Evolutionary conservation across 495 filamentous ascomycete genomes (phyloP), one percentile per base, ranked within the genome.

Genomic region (Chaetomium fimeti): DNA sequence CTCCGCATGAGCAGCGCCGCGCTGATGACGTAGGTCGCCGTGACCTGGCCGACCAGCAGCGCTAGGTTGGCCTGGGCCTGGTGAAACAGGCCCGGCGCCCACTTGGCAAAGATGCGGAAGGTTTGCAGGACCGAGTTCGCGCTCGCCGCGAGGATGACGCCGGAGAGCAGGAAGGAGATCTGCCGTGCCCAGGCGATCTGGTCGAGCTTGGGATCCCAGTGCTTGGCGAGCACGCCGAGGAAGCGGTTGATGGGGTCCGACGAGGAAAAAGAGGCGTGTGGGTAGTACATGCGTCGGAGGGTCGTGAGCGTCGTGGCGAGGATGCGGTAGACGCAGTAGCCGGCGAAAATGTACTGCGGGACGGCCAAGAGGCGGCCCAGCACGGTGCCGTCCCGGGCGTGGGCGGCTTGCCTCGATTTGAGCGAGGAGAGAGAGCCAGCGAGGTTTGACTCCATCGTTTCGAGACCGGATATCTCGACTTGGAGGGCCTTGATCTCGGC

Each of bases 241-340:
- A 92, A 79, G 67, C 88, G 87, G 77, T 87, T 91, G 64, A 92
- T 87, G 18, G 89, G 89, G 71, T 92, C 90, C n/a, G 83, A 84
- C 45, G 82, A 83, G 11, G 88, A 86, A 74, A 88, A 89, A 29
- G 84, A 82, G 60, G 83, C 76, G 22, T 76, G 66, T 28, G 81
- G 74, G 62, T 81, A 64, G 73, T 77, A 79, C 51, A 77, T 77
- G 47, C 88, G 80, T 43, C 85, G 83, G 25, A 88, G 29, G 15
- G 84, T 85, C 16, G 87, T 84, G 9, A 91, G 71, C 0, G 81
- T 79, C 5, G 89, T 91, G 51, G 88, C 85, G 36, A 85, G 67
- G 66, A 92, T 85, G 57, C 89, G 87, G 75, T 91, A 92, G 60
- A 90, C 73, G 80, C 87, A 94, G 77, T 90, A 93, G 64, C 87